Evolutionary conservation across 2,329 filamentous ascomycete genomes (phyloP).

Genomic region (Claviceps paspali): DNA sequence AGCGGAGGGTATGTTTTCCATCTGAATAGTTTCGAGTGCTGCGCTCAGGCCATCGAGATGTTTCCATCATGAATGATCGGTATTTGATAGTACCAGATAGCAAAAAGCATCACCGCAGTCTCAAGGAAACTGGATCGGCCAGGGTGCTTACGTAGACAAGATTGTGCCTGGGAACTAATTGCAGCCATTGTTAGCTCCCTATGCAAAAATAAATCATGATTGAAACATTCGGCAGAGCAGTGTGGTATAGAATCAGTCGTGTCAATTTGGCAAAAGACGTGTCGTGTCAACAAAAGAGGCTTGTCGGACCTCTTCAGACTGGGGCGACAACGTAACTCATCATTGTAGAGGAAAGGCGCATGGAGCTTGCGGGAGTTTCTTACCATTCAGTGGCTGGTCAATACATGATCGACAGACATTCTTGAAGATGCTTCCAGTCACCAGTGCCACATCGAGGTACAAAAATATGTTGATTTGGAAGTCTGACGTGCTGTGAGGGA

Average conservation of each 20-base stretch:
- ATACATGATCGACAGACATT: no score
- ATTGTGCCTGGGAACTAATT: neutral
- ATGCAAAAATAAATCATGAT: neutral
- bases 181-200: slow-evolving; percentile 3
- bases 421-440: no score
- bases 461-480: no score
- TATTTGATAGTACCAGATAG: slow-evolving; percentile 32
- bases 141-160: slow-evolving; percentile 1
- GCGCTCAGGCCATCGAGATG: slow-evolving; percentile 17
- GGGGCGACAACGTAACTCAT: slow-evolving; percentile 35
- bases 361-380: neutral
- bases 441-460: no score
- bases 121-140: neutral
- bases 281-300: slow-evolving; percentile 32
- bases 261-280: slow-evolving; percentile 44
- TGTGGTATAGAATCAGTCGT: slow-evolving; percentile 23
- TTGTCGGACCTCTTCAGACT: slow-evolving; percentile 33
- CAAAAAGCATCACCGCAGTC: slow-evolving; percentile 21
- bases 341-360: slow-evolving; percentile 11
- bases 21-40: slow-evolving; percentile 1
- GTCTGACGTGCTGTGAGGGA: no score
- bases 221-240: neutral
- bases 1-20: no score
- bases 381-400: neutral
- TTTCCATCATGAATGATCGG: slow-evolving; percentile 26